Conservation (phyloP, 2,329 filamentous ascomycete genomes). For the Neurospora sp. region DNA sequence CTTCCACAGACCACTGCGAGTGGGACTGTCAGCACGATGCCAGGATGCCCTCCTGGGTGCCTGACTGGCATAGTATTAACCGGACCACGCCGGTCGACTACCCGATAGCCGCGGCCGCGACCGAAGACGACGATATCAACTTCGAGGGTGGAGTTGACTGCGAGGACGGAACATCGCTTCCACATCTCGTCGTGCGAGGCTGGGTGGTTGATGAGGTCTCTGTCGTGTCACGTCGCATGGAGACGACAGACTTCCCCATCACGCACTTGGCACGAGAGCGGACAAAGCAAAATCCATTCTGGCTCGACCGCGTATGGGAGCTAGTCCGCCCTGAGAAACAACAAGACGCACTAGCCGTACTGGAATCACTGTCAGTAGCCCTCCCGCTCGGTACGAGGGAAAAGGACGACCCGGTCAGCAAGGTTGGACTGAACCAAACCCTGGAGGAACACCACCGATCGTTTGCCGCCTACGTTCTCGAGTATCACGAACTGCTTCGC, state of each 20-base stretch:
- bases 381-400: constrained; percentile 9
- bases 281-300: constrained; percentile 11
- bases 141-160: constrained; percentile 3
- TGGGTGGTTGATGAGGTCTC: constrained; percentile 10
- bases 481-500: constrained; percentile 8
- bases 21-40: constrained; percentile 7
- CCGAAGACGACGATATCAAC: constrained; percentile 2
- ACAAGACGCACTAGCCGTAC: constrained; percentile 3
- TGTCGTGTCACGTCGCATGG: constrained; percentile 11
- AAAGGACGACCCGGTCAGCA: constrained; percentile 1
- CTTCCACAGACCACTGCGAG: constrained; percentile 1
- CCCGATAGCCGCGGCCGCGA: neutral
- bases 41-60: constrained; percentile 12
- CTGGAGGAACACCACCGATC: constrained; percentile 7
- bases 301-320: constrained; percentile 10
- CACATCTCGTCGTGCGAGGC: constrained; percentile 9
- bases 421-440: constrained; percentile 2
- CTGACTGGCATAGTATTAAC: constrained; percentile 14
- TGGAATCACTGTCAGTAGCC: constrained; percentile 10
- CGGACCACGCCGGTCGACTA: constrained; percentile 9
- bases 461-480: constrained; percentile 11
- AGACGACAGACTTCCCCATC: constrained; percentile 12
- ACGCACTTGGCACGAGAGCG: constrained; percentile 6
- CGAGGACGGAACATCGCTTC: constrained; percentile 4
- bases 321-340: constrained; percentile 1